Evolutionary conservation across 768 basidiomycete species (phyloP).

Genomic region (Termitomyces sp.): DNA sequence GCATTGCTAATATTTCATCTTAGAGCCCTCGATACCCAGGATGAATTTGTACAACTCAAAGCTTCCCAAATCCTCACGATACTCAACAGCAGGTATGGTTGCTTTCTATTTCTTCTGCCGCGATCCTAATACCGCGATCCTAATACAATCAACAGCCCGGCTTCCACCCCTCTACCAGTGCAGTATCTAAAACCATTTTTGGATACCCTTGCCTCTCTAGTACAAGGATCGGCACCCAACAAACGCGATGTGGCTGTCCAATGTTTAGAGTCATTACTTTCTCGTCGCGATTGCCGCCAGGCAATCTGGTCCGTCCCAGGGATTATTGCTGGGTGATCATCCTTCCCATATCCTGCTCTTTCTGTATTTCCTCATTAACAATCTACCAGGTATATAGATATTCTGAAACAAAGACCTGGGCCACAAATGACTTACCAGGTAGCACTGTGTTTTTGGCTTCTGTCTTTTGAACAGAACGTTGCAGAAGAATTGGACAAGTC

Average conservation of each 20-base stretch:
- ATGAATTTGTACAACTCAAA: constrained; percentile 95
- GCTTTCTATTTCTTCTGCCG: neutral
- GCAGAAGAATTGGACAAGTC: constrained; percentile 87
- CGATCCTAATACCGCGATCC: neutral
- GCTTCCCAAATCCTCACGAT: constrained; percentile 83
- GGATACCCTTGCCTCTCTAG: constrained; percentile 49
- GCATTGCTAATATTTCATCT: constrained; percentile 9
- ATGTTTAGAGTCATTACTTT: constrained; percentile 79
- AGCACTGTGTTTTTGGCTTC: constrained; percentile 87
- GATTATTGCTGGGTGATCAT: constrained; percentile 59
- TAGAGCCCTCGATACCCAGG: constrained; percentile 78
- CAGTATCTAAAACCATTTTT: constrained; percentile 60
- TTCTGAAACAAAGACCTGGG: constrained; percentile 71
- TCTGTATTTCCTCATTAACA: neutral
- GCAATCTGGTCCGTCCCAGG: constrained; percentile 75
- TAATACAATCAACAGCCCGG: constrained; percentile 32
- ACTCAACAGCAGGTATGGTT: constrained; percentile 68
- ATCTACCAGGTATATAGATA: constrained; percentile 65
- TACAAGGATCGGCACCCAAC: constrained; percentile 55
- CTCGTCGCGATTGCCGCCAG: constrained; percentile 73
- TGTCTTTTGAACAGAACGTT: constrained; percentile 85
- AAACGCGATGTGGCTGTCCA: constrained; percentile 90
- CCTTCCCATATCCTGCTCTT: neutral
- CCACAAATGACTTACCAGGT: constrained; percentile 97
- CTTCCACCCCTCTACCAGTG: constrained; percentile 39